A percentile compares a stretch with the other conserved stretches of the same genome.
These are phyloP conservation scores for Russula dissimulans DNA, from an alignment of 768 basidiomycete species.

Conservation along the genomic window DNA sequence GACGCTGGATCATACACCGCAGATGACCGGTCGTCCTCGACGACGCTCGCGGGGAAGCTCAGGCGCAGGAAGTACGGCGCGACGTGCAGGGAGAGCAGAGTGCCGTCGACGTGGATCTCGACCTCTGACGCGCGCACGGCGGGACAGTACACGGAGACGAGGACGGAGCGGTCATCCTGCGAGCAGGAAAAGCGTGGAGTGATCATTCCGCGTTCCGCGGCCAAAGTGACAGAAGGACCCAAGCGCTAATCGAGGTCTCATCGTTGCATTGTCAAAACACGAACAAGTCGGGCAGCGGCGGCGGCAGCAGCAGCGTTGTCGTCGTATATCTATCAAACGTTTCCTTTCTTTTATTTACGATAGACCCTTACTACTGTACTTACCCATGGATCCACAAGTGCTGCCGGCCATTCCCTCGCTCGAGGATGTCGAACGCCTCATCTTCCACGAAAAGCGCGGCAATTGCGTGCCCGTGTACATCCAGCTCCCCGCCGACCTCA, in stretches of 20 bases:
- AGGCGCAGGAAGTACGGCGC: constrained; percentile 81
- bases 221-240: neutral
- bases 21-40: constrained; percentile 59
- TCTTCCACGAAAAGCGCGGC: constrained; percentile 72
- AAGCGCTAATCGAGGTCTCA: neutral
- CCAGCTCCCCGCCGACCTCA: constrained; percentile 88
- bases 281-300: neutral
- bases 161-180: constrained; percentile 48
- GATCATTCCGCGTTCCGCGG: constrained; percentile 40
- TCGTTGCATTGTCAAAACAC: neutral
- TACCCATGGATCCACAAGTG: constrained; percentile 25
- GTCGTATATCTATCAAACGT: too few relatives aligned
- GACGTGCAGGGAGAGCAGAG: constrained; percentile 62
- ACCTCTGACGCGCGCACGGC: constrained; percentile 67
- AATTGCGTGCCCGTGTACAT: constrained; percentile 92
- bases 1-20: constrained; percentile 68
- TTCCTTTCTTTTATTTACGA: neutral
- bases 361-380: too few relatives aligned
- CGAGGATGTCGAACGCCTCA: constrained; percentile 64
- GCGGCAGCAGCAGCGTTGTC: neutral
- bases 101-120: constrained; percentile 68
- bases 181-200: constrained; percentile 67
- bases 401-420: constrained; percentile 64
- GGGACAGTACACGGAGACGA: constrained; percentile 58
- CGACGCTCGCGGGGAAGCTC: constrained; percentile 56